phyloP scores from a whole-genome alignment of 768 basidiomycete species.

The Pulveroboletus ravenelii region DNA sequence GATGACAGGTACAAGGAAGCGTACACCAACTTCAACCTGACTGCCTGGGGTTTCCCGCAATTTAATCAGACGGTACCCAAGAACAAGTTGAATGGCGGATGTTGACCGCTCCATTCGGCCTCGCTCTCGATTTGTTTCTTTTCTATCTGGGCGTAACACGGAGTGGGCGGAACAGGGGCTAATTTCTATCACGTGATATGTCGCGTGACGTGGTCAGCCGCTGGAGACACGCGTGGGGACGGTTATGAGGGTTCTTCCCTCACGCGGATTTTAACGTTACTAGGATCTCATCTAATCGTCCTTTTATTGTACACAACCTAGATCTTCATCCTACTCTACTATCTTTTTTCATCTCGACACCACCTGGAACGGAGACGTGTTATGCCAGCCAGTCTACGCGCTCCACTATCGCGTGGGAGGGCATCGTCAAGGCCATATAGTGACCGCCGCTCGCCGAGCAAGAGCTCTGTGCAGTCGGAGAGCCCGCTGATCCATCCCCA shows the following conservation, averaged over 20 bases:
- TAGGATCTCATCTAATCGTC: constrained; percentile 15
- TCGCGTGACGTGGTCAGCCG: constrained; percentile 27
- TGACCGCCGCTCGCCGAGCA: constrained; percentile 11
- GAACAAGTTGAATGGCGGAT: constrained; percentile 39
- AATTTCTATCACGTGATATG: constrained; percentile 30
- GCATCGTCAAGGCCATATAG: constrained; percentile 19
- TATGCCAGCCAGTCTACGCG: constrained; percentile 23
- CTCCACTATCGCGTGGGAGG: constrained; percentile 2
- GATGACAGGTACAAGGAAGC: constrained; percentile 36
- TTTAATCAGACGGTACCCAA: constrained; percentile 57
- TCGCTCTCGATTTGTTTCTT: background rate
- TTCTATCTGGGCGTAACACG: background rate
- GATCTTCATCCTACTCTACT: constrained; percentile 13
- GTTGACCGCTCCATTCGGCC: constrained; percentile 11
- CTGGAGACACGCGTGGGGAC: constrained; percentile 11
- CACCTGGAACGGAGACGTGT: background rate
- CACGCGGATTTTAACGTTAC: constrained; percentile 1
- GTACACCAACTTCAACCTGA: constrained; percentile 42
- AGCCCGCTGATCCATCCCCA: background rate
- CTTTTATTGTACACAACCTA: constrained; percentile 23
- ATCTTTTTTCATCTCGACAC: background rate
- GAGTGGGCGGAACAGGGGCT: constrained; percentile 9
- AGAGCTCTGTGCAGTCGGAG: constrained; percentile 6
- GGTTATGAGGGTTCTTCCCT: constrained; percentile 1
- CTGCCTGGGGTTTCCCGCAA: constrained; percentile 36